Evolutionary conservation across 2,329 filamentous ascomycete species (phyloP).

Genomic region (Pestalotiopsis sp.): DNA sequence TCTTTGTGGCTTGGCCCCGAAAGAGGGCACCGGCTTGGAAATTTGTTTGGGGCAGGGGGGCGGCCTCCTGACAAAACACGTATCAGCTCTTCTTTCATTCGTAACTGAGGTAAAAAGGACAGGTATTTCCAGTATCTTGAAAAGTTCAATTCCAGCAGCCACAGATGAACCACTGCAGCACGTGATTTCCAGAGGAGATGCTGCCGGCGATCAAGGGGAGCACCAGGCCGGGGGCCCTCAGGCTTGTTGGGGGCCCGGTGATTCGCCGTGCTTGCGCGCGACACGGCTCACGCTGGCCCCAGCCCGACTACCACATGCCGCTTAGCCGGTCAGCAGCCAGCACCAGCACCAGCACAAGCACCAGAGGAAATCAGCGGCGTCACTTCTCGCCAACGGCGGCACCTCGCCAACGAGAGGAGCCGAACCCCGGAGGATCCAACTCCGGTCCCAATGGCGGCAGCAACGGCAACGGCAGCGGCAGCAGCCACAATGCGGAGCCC

Average conservation of each 20-base stretch:
- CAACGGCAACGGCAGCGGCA: neutral
- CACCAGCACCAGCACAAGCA: neutral
- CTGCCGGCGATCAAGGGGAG: conserved; percentile 11
- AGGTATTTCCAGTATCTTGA: neutral
- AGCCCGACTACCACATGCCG: conserved; percentile 2
- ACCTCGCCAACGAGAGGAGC: neutral
- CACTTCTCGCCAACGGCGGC: neutral
- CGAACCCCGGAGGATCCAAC: neutral
- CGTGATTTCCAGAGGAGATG: neutral
- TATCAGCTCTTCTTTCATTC: neutral
- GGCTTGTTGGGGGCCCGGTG: neutral
- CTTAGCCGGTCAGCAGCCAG: neutral
- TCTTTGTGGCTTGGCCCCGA: conserved; percentile 5
- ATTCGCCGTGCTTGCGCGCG: conserved; percentile 2
- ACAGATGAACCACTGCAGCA: neutral
- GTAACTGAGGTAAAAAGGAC: neutral
- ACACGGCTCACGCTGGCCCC: conserved; percentile 10
- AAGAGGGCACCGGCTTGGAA: conserved; percentile 4
- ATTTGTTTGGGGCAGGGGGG: neutral
- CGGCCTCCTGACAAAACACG: conserved; percentile 6
- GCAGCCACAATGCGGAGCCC: conserved; percentile 20
- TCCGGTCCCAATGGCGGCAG: neutral
- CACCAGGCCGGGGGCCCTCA: neutral
- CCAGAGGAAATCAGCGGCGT: neutral
- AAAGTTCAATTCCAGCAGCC: neutral